phyloP scores from a whole-genome alignment of 2,329 filamentous ascomycete genomes.

The Coniochaeta sp. region DNA sequence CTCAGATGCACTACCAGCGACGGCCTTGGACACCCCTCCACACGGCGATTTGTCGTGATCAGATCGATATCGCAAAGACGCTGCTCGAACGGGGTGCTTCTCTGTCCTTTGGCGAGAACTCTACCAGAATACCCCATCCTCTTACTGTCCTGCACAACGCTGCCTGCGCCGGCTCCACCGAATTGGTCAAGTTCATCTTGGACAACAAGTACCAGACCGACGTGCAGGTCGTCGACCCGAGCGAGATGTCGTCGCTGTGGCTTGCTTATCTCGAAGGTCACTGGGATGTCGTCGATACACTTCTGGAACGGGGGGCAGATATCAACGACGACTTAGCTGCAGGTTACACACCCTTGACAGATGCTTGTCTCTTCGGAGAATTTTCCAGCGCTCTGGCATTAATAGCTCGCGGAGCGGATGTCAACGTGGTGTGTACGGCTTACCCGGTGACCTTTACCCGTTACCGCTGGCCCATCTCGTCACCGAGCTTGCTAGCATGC shows the following conservation, averaged over 20 bases:
- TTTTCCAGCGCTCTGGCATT: neutral
- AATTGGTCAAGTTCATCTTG: conserved; percentile 7
- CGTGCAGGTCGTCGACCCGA: conserved; percentile 2
- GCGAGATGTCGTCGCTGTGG: conserved; percentile 6
- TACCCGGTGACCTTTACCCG: neutral
- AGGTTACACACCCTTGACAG: conserved; percentile 7
- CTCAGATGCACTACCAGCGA: neutral
- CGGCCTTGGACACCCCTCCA: conserved; percentile 4
- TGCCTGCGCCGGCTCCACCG: conserved; percentile 3
- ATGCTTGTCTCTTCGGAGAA: conserved; percentile 3
- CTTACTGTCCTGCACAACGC: conserved; percentile 8
- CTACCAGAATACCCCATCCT: neutral
- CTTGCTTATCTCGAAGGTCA: conserved; percentile 5
- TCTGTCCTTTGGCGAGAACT: neutral
- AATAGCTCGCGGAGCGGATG: conserved; percentile 5
- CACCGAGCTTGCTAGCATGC: neutral
- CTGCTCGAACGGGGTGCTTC: conserved; percentile 5
- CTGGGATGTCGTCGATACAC: conserved; percentile 6
- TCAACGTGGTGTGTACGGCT: conserved; percentile 3
- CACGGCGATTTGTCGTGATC: conserved; percentile 4
- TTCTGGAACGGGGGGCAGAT: conserved; percentile 5
- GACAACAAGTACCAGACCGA: conserved; percentile 7
- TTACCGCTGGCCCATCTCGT: neutral
- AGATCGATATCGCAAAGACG: neutral
- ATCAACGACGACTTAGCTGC: conserved; percentile 8